Base-by-base conservation (phyloP, 345 rosid species). In the Populus pruinosa region DNA sequence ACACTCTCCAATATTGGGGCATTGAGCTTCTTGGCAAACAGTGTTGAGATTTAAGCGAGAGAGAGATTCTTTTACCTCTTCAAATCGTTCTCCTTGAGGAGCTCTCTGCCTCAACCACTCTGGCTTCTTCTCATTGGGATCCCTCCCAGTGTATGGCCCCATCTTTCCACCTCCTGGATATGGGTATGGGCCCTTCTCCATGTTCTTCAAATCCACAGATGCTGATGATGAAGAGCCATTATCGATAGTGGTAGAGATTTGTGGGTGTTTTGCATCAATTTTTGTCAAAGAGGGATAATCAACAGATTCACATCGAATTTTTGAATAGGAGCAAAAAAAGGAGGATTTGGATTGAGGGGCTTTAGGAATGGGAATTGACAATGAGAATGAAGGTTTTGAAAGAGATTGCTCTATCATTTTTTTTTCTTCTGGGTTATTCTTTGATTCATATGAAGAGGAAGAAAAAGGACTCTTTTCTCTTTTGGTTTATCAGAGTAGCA, bases 1-100 rank as follows among this genome's bases (percentile, higher is more conserved):
- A 85, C 99, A 96, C 95, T 92, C 98, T 66, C 98, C 98, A 41
- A 94, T 92, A 80, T 96, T 96, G 67, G 99, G 98, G 82, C 98
- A 93, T 79, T 93, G 99, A 44, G 99, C 99, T 81, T 96, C 99
- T 70, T 93, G 94, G 50, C 99, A 96, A 21, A 96, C 99, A 76
- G 98, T 93, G 53, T 91, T 91, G 73, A 96, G 98, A 20, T 89
- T 94, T 70, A 94, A 87, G 56, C 86, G 80, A 41, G 99, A 90
- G 9, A 94, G 82, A 12, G 97, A 87, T 5, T 89, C 85, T 70
- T 96, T 96, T 29, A 96, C 97, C 70, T 92, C 89, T 33, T 89
- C 88, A 80, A 86, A 96, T 85, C 84, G 88, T 68, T 84, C 90
- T 0, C 98, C 99, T 74, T 91, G 95, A 8, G 97, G 97, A 41